Percentiles rank a stretch among this genome's conserved stretches.
Evolutionary conservation across 116 monocot genomes (phyloP).

Genomic region (Trichopus zeylanicus): DNA sequence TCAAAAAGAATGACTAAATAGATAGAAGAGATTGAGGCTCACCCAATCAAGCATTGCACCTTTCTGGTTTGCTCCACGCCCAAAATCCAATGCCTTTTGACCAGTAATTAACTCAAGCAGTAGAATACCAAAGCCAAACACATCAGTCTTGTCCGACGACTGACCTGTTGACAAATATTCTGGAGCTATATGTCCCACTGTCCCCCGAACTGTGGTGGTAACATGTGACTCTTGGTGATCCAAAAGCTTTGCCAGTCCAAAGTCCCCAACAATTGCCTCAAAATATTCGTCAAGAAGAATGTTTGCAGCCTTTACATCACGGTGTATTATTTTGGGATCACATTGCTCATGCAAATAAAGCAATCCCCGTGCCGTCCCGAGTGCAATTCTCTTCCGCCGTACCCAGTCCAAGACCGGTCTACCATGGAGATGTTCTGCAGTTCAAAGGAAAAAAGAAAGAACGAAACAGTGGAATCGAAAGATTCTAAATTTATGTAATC

Average conservation of each 20-base stretch:
- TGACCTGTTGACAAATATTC: conserved; percentile 96
- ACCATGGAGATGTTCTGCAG: conserved; percentile 63
- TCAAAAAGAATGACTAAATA: no score
- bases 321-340: conserved; percentile 92
- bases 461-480: no score
- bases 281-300: conserved; percentile 90
- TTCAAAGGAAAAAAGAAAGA: not conserved
- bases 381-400: conserved; percentile 68
- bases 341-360: conserved; percentile 95
- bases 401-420: conserved; percentile 76
- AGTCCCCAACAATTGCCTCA: conserved; percentile 93
- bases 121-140: conserved; percentile 89
- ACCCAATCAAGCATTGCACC: conserved; percentile 98
- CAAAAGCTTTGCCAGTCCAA: conserved; percentile 87
- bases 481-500: no score
- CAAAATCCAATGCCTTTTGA: conserved; percentile 87
- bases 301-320: conserved; percentile 95
- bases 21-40: conserved; percentile 8
- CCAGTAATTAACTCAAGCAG: conserved; percentile 91
- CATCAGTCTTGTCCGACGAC: conserved; percentile 97
- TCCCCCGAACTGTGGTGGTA: conserved; percentile 94
- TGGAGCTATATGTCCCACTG: conserved; percentile 95
- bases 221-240: conserved; percentile 91
- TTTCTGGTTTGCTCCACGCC: conserved; percentile 61
- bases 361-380: conserved; percentile 82